Conservation (phyloP, 768 basidiomycete species). For the Trametes punicea region DNA sequence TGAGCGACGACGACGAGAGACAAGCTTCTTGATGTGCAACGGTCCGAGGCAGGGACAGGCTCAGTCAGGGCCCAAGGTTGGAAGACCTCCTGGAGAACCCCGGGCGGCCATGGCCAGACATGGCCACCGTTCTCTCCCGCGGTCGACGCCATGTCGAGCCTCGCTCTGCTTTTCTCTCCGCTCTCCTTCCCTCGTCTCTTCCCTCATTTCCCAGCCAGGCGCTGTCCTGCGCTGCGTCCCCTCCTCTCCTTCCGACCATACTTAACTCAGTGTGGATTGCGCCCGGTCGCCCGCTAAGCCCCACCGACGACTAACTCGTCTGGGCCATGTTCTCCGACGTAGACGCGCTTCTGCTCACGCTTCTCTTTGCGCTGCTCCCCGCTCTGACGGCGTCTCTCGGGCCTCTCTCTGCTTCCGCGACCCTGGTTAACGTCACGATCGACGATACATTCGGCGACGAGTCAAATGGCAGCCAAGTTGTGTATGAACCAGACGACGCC, state of each 20-base stretch:
- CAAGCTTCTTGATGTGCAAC: slow-evolving; percentile 6
- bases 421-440: slow-evolving; percentile 38
- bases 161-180: background rate
- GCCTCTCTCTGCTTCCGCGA: slow-evolving; percentile 8
- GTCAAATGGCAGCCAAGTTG: slow-evolving; percentile 29
- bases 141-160: slow-evolving; percentile 8
- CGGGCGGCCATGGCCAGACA: background rate
- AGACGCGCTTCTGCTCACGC: slow-evolving; percentile 3
- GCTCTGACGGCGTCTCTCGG: background rate
- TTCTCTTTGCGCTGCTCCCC: background rate
- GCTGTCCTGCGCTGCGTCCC: slow-evolving; percentile 12
- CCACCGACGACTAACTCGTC: slow-evolving; percentile 1
- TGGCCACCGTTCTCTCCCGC: background rate
- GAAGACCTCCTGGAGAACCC: background rate
- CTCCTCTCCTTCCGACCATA: slow-evolving; percentile 12
- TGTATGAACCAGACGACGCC: slow-evolving; percentile 32
- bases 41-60: background rate
- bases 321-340: slow-evolving; percentile 1
- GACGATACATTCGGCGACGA: slow-evolving; percentile 39
- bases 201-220: slow-evolving; percentile 4
- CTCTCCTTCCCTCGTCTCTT: background rate
- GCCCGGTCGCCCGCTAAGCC: background rate
- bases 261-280: slow-evolving; percentile 1
- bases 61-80: background rate
- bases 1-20: background rate